These are phyloP conservation scores for Neurospora pannonica DNA, from an alignment of 495 filamentous ascomycete species.

Conservation along the genomic window DNA sequence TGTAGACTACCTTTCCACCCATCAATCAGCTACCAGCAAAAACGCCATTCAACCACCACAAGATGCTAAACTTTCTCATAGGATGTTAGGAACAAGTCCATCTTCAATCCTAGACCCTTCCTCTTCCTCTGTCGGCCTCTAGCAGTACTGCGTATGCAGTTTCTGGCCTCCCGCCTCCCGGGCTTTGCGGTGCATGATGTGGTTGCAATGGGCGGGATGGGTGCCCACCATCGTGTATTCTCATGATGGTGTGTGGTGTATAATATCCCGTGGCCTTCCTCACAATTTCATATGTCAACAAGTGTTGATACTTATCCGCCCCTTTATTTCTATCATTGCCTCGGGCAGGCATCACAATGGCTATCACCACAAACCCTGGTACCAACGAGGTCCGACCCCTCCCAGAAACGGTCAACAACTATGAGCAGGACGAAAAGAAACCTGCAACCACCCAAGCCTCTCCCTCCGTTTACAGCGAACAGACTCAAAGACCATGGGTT, in stretches of 20 bases:
- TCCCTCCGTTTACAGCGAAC: neutral
- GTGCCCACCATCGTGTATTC: neutral
- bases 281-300: neutral
- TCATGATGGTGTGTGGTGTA: neutral
- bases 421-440: neutral
- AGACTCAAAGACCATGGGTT: neutral
- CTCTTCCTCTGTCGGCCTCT: neutral
- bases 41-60: neutral
- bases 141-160: neutral
- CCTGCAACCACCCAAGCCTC: neutral
- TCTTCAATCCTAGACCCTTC: neutral
- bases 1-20: neutral
- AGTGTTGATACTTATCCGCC: neutral
- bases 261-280: neutral
- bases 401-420: neutral
- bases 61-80: neutral
- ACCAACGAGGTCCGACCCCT: neutral
- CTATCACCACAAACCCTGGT: neutral
- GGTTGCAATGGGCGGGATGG: neutral
- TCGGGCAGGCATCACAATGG: neutral
- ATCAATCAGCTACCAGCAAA: neutral
- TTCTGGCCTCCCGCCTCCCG: neutral
- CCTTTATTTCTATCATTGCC: neutral
- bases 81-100: neutral
- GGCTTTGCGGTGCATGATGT: neutral